Percentiles rank a stretch among this genome's conserved stretches.
Conservation (phyloP, 2,329 filamentous ascomycete genomes). For the Ascocoryne sarcoides region DNA sequence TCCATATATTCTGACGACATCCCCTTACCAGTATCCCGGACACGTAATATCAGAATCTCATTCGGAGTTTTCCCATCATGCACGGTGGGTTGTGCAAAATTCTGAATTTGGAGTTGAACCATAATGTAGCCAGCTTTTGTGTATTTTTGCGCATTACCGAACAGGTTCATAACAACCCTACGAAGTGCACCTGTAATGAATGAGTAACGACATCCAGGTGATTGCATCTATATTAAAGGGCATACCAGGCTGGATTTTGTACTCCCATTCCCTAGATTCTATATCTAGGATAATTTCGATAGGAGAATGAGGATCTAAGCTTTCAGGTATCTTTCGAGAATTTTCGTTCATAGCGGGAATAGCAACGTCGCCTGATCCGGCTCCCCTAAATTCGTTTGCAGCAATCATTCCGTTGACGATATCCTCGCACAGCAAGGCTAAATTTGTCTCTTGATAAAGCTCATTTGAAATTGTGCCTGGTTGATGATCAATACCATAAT, state of each 20-base stretch:
- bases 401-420: slow-evolving; percentile 26
- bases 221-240: background rate
- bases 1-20: slow-evolving; percentile 53
- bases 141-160: slow-evolving; percentile 54
- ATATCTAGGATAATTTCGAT: slow-evolving; percentile 24
- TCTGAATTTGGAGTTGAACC: slow-evolving; percentile 26
- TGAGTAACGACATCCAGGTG: background rate
- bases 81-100: slow-evolving; percentile 9
- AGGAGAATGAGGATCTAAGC: background rate
- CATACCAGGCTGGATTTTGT: slow-evolving; percentile 20
- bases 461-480: slow-evolving; percentile 21
- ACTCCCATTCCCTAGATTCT: slow-evolving; percentile 23
- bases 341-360: slow-evolving; percentile 1
- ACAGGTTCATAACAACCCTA: slow-evolving; percentile 48
- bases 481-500: background rate
- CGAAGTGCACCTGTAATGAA: slow-evolving; percentile 14
- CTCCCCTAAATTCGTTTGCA: slow-evolving; percentile 16
- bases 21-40: slow-evolving; percentile 52
- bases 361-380: slow-evolving; percentile 6
- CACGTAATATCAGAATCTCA: slow-evolving; percentile 30
- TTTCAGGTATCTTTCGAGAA: background rate
- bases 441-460: slow-evolving; percentile 20
- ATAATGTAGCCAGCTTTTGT: slow-evolving; percentile 43
- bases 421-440: slow-evolving; percentile 25
- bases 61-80: slow-evolving; percentile 1